phyloP scores from a whole-genome alignment of 768 basidiomycete genomes.

The Amylocystis lapponica region DNA sequence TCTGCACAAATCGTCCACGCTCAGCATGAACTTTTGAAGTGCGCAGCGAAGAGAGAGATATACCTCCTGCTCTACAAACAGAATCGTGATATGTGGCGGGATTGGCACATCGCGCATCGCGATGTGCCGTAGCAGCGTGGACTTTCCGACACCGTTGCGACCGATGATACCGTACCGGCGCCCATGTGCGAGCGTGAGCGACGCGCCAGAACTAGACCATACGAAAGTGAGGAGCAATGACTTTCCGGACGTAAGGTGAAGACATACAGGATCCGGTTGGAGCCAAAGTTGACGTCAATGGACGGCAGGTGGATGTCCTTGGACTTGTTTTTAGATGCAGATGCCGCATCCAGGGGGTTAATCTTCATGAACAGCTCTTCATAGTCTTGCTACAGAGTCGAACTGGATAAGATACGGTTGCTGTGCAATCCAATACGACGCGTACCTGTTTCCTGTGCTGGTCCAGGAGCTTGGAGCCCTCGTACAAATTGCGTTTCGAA shows the following conservation, averaged over 20 bases:
- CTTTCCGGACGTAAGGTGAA: not conserved
- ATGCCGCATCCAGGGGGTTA: slow-evolving; percentile 84
- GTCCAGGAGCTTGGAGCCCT: slow-evolving; percentile 93
- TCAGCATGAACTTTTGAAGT: slow-evolving; percentile 1
- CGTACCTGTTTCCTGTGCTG: slow-evolving; percentile 83
- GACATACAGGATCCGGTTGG: slow-evolving; percentile 82
- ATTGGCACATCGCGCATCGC: slow-evolving; percentile 93
- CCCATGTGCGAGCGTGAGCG: slow-evolving; percentile 81
- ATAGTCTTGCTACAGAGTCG: slow-evolving; percentile 71
- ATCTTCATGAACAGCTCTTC: slow-evolving; percentile 99
- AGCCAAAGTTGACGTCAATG: slow-evolving; percentile 95
- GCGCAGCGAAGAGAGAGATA: slow-evolving; percentile 9
- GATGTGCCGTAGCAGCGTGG: slow-evolving; percentile 89
- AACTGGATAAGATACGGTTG: not conserved
- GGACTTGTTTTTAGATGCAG: slow-evolving; percentile 84
- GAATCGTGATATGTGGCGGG: slow-evolving; percentile 90
- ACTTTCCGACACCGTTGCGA: slow-evolving; percentile 81
- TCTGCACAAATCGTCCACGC: slow-evolving; percentile 35
- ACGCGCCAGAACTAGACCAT: slow-evolving; percentile 73
- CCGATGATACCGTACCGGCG: slow-evolving; percentile 91
- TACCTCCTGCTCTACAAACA: slow-evolving; percentile 98
- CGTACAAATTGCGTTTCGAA: slow-evolving; percentile 84
- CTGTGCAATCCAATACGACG: not conserved
- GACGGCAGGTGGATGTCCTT: slow-evolving; percentile 94
- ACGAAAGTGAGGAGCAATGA: not conserved